Evolutionary conservation across 23 red algal genomes (phyloP), one percentile per base, ranked within the genome.

Genomic region (Gracilaria caudata): DNA sequence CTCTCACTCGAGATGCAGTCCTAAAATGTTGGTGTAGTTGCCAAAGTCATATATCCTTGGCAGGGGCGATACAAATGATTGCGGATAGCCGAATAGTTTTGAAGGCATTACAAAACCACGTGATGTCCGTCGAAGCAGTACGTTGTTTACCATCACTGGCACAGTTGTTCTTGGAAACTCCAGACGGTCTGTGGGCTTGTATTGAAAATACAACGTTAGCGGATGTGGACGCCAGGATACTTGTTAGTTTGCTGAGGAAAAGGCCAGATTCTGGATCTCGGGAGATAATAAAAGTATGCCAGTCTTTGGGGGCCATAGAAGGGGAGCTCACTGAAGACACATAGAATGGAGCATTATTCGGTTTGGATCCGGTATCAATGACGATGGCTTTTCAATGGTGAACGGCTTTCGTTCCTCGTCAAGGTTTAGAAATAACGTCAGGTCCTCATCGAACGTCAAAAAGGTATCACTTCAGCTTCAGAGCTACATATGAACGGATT

Each of bases 181-280:
- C 85, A 8, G 85, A 89, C 24, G 85, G 55, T n/a, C 85, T 89
- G 14, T 89, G 85, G 85, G 30, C 35, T 17, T 89, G 74, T 89
- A 49, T 89, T 21, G 85, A 89, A 56, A 66, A 20, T 33, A 79
- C 33, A 32, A 25, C 85, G 19, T 44, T 89, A 7, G 32, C 56
- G 4, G 57, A 68, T 61, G 85, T 89, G 32, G 85, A 89, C 21
- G 85, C 85, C 45, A 40, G 61, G 40, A 58, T 77, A 28, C 34
- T 89, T 1, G 55, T 79, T 39, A 38, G 57, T 74, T 45, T 89
- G 38, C 85, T 89, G 9, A 66, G 46, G 35, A 89, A 89, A 56
- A 37, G 85, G 7, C 39, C 46, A 14, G 85, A 89, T 66, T 54
- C 28, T 21, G 51, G 55, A 45, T 61, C 68, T 26, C 39, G 72